phyloP scores from a whole-genome alignment of 371 early-diverging fungal species.

The Rhizopus arrhizus region DNA sequence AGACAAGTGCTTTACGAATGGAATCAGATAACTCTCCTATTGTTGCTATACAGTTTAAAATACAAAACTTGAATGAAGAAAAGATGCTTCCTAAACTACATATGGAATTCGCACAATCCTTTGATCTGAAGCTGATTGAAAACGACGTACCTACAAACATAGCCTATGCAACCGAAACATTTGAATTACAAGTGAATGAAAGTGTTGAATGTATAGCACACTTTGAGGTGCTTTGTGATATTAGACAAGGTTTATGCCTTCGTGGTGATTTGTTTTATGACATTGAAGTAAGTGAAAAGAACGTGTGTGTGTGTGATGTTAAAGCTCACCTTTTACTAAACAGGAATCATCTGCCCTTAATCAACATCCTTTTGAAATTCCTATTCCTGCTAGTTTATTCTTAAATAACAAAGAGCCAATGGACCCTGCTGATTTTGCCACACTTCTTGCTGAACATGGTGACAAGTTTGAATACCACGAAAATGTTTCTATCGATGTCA shows the following conservation, averaged over 20 bases:
- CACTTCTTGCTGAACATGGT: constrained; percentile 55
- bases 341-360: constrained; percentile 32
- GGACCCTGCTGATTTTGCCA: constrained; percentile 60
- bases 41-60: constrained; percentile 17
- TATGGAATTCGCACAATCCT: constrained; percentile 38
- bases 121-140: constrained; percentile 35
- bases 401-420: constrained; percentile 45
- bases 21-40: constrained; percentile 14
- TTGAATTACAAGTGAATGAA: constrained; percentile 41
- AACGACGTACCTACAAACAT: constrained; percentile 18
- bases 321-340: background rate
- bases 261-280: constrained; percentile 44
- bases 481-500: constrained; percentile 29
- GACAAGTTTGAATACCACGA: constrained; percentile 54
- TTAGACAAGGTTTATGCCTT: constrained; percentile 35
- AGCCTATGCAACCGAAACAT: constrained; percentile 38
- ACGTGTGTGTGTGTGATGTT: background rate
- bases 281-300: constrained; percentile 36
- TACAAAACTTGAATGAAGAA: constrained; percentile 27
- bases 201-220: constrained; percentile 31
- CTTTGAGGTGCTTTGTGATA: constrained; percentile 39
- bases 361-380: constrained; percentile 35
- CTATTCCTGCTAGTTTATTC: constrained; percentile 56
- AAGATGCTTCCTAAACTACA: constrained; percentile 34
- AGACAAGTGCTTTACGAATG: constrained; percentile 18